Evolutionary conservation across 1,139 yeast species (phyloP), one percentile per base, ranked within the genome.

Genomic region (Yamadazyma diospyri): DNA sequence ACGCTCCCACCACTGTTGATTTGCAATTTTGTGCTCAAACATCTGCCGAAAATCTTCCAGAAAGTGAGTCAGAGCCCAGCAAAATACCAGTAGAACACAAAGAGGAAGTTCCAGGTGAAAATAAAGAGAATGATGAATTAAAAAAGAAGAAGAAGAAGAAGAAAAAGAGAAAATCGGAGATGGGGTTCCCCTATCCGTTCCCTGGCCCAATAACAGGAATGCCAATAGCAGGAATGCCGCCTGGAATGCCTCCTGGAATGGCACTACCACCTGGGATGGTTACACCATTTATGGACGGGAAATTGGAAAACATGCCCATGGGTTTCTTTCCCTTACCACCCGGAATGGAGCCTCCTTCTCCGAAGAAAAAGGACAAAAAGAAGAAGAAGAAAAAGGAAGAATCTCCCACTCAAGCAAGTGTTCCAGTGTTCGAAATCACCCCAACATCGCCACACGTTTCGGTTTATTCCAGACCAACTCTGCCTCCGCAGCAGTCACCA

Each of bases 311-410:
- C 19, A 33, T 43, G 37, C 41, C 41, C 10, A 38, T 44, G 45
- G 47, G 46, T 16, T 46, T 46, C 25, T 44, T 46, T 27, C 48
- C 50, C 9, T 27, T 46, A 20, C 51, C 50, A 1, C 46, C 48
- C 4, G 49, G 45, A 2, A 38, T 45, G 40, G 45, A 38, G 15
- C 40, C 45, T 3, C 42, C 45, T 15, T 18, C 35, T 2, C 39
- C 37, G 6, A 42, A 39, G 27, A 41, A 45, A 21, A 36, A 39
- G 20, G 43, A 44, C 31, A 39, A 41, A 22, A 44, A 45, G 30
- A 45, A 43, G 37, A 43, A 43, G 32, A 36, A 37, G 22, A 35
- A 27, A 17, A 23, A 32, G 10, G 33, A 41, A 16, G 29, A 23
- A 2, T 41, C 46, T 8, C 47, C 45, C 6, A 40, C 38, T 16